Conservation (phyloP, 2,329 filamentous ascomycete genomes). For the Penicillium digitatum region DNA sequence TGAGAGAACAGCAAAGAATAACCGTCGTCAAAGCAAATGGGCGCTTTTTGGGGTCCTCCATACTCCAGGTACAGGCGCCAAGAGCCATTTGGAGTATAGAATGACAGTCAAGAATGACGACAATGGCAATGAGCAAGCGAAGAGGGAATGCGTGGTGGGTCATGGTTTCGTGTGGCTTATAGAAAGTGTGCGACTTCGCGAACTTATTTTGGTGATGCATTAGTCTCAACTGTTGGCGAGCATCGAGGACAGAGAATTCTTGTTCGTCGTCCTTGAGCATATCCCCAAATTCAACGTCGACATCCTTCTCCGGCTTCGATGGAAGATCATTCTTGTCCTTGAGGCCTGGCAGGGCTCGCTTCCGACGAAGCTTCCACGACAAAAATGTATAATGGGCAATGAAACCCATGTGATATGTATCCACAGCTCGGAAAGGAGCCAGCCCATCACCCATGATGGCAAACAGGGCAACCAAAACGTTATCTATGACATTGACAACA, state of each 20-base stretch:
- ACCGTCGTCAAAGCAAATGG: slow-evolving; percentile 72
- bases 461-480: slow-evolving; percentile 66
- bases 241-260: slow-evolving; percentile 61
- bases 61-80: slow-evolving; percentile 73
- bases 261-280: slow-evolving; percentile 46
- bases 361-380: slow-evolving; percentile 63
- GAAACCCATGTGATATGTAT: slow-evolving; percentile 84
- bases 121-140: slow-evolving; percentile 67
- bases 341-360: slow-evolving; percentile 58
- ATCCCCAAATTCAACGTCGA: slow-evolving; percentile 46
- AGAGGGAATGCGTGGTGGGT: slow-evolving; percentile 79
- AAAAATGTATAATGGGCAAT: slow-evolving; percentile 68
- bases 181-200: slow-evolving; percentile 78
- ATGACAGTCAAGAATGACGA: slow-evolving; percentile 75
- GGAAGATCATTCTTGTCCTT: slow-evolving; percentile 68
- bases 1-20: slow-evolving; percentile 74
- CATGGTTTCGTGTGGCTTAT: slow-evolving; percentile 80
- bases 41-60: slow-evolving; percentile 61
- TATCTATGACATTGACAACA: slow-evolving; percentile 66
- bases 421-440: slow-evolving; percentile 70
- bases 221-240: slow-evolving; percentile 64
- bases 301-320: slow-evolving; percentile 39
- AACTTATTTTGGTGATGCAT: slow-evolving; percentile 77
- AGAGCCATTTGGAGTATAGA: slow-evolving; percentile 76
- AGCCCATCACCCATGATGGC: slow-evolving; percentile 67